A percentile compares a stretch with the other conserved stretches of the same genome.
Conservation (phyloP, 1,139 yeast species). For the Kurtzmaniella natalensis region DNA sequence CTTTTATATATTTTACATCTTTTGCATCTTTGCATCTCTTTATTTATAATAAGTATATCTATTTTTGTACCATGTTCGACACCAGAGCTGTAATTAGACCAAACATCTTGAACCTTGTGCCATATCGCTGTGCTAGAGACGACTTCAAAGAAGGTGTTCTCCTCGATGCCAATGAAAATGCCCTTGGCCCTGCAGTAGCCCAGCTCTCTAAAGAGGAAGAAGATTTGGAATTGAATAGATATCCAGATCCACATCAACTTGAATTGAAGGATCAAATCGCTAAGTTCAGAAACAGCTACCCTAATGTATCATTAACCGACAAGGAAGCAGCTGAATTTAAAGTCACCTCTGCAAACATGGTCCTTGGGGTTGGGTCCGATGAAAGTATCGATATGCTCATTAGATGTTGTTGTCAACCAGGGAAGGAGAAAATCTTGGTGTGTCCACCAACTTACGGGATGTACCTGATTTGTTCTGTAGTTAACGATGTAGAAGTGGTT, state of each 20-base stretch:
- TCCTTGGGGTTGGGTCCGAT: constrained; percentile 96
- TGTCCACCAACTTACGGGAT: constrained; percentile 98
- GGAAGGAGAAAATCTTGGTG: constrained; percentile 70
- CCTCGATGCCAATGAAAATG: constrained; percentile 93
- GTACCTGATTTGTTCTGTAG: constrained; percentile 87
- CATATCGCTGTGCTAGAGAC: constrained; percentile 95
- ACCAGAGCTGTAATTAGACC: constrained; percentile 69
- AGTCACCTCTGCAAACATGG: constrained; percentile 64
- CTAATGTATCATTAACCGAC: constrained; percentile 15
- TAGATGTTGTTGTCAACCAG: constrained; percentile 82
- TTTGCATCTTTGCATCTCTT: no score
- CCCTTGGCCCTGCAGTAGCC: constrained; percentile 79
- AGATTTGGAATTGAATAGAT: constrained; percentile 65
- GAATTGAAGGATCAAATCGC: constrained; percentile 70
- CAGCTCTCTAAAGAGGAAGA: constrained; percentile 20
- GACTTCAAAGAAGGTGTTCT: constrained; percentile 83
- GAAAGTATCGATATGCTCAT: constrained; percentile 89
- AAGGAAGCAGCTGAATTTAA: constrained; percentile 16
- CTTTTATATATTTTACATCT: no score
- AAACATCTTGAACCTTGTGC: constrained; percentile 73
- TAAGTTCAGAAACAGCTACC: constrained; percentile 60
- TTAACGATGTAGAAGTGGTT: constrained; percentile 79
- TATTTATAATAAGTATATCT: no score
- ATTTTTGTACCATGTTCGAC: constrained; percentile 52
- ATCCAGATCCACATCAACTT: constrained; percentile 96